phyloP scores from a whole-genome alignment of 2,329 filamentous ascomycete species.

The Elsinoe australis region DNA sequence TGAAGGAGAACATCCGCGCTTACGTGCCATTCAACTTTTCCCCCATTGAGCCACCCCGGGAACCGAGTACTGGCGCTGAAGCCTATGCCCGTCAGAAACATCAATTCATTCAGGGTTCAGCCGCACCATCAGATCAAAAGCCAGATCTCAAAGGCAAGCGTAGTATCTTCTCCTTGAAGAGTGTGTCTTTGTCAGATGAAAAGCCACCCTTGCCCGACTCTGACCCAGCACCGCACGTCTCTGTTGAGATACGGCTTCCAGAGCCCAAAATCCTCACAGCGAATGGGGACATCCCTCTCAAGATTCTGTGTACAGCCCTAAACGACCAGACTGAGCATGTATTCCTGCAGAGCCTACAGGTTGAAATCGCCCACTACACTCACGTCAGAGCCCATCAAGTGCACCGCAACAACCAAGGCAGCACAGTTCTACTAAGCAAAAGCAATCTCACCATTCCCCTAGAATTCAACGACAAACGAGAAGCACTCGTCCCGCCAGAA shows the following conservation, averaged over 20 bases:
- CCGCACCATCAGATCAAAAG: conserved; percentile 15
- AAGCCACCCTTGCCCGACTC: conserved; percentile 22
- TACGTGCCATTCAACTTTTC: conserved; percentile 69
- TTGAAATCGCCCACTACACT: conserved; percentile 74
- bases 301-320: conserved; percentile 70
- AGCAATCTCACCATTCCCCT: conserved; percentile 66
- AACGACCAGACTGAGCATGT: conserved; percentile 61
- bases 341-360: conserved; percentile 69
- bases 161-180: conserved; percentile 19
- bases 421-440: conserved; percentile 67
- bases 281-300: conserved; percentile 74
- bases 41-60: conserved; percentile 82
- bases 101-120: conserved; percentile 42
- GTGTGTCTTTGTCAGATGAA: conserved; percentile 12
- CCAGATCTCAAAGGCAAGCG: conserved; percentile 26
- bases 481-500: conserved; percentile 44
- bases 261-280: conserved; percentile 84
- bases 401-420: conserved; percentile 58
- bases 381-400: conserved; percentile 71
- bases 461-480: conserved; percentile 48
- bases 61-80: conserved; percentile 60
- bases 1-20: conserved; percentile 77
- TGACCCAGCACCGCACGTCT: conserved; percentile 50
- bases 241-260: conserved; percentile 76
- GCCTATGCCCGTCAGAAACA: conserved; percentile 71